Conservation (phyloP, 2,329 filamentous ascomycete genomes). For the Ramichloridium luteum region DNA sequence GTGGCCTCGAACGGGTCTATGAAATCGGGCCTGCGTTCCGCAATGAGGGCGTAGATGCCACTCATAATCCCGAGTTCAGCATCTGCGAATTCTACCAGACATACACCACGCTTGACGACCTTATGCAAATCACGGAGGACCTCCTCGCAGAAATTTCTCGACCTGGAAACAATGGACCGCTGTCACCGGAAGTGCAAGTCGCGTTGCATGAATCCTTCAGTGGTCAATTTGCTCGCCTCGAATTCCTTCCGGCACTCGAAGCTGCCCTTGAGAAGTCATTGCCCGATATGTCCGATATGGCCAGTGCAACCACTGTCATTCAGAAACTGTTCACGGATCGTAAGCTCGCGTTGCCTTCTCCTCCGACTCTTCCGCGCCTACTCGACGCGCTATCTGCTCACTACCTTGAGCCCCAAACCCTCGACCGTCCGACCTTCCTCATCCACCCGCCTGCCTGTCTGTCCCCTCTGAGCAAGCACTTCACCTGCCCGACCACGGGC, state of each 20-base stretch:
- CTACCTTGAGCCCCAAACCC: conserved; percentile 69
- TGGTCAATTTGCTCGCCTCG: conserved; percentile 46
- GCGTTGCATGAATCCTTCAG: background rate
- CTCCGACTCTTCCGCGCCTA: conserved; percentile 52
- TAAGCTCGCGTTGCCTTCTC: conserved; percentile 37
- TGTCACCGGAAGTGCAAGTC: conserved; percentile 20
- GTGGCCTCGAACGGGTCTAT: conserved; percentile 77
- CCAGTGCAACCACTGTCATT: conserved; percentile 46
- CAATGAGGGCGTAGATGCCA: conserved; percentile 76
- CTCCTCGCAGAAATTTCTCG: conserved; percentile 49
- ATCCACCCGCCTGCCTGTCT: conserved; percentile 81
- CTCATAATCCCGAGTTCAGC: conserved; percentile 94
- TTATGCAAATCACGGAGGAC: conserved; percentile 65
- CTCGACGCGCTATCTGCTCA: conserved; percentile 67
- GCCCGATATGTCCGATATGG: conserved; percentile 33
- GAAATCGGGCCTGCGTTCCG: conserved; percentile 88
- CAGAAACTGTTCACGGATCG: conserved; percentile 42
- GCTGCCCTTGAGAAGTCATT: conserved; percentile 50
- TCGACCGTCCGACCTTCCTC: conserved; percentile 63
- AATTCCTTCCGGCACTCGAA: conserved; percentile 75
- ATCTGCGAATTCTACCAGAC: conserved; percentile 95
- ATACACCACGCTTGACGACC: conserved; percentile 61
- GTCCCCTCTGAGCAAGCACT: conserved; percentile 83
- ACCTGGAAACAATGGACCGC: background rate
- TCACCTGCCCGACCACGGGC: conserved; percentile 49